A percentile compares a stretch with the other conserved stretches of the same genome.
Conservation (phyloP, 2,329 filamentous ascomycete genomes). For the Scolecobasidium constrictum region DNA sequence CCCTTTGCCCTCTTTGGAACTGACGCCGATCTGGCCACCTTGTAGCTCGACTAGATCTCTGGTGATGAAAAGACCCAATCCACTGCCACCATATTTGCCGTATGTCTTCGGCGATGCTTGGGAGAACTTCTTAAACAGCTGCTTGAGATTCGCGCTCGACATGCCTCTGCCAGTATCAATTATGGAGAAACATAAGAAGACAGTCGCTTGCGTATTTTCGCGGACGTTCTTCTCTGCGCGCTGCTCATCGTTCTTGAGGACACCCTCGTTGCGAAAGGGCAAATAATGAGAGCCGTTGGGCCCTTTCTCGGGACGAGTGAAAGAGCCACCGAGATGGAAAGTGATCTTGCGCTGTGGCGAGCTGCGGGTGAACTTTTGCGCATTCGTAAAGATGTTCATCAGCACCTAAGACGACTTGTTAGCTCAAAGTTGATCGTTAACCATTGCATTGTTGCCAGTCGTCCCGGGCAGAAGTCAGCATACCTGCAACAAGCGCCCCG, state of each 20-base stretch:
- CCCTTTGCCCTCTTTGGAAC: slow-evolving; percentile 41
- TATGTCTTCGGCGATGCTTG: slow-evolving; percentile 58
- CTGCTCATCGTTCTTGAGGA: too few species aligned
- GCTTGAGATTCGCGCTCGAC: slow-evolving; percentile 40
- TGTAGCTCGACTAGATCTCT: slow-evolving; percentile 56
- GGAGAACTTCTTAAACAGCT: slow-evolving; percentile 57
- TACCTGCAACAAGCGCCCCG: slow-evolving; percentile 10
- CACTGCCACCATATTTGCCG: slow-evolving; percentile 38
- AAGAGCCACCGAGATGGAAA: neutral
- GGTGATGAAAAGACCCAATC: slow-evolving; percentile 59
- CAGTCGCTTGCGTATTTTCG: too few species aligned
- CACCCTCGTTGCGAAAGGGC: neutral
- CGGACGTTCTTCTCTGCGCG: slow-evolving; percentile 48
- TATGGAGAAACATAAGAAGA: slow-evolving; percentile 51
- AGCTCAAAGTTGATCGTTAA: too few species aligned
- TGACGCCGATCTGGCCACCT: slow-evolving; percentile 57
- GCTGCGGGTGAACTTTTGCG: slow-evolving; percentile 6
- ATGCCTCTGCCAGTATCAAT: slow-evolving; percentile 56
- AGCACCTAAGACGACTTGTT: too few species aligned
- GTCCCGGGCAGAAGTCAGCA: too few species aligned
- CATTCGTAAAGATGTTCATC: slow-evolving; percentile 8
- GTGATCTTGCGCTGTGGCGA: neutral
- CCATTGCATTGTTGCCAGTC: too few species aligned
- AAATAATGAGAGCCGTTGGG: neutral
- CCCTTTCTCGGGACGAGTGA: neutral